Conservation (phyloP, 345 rosid species). For the Euphorbia pulcherrima region DNA sequence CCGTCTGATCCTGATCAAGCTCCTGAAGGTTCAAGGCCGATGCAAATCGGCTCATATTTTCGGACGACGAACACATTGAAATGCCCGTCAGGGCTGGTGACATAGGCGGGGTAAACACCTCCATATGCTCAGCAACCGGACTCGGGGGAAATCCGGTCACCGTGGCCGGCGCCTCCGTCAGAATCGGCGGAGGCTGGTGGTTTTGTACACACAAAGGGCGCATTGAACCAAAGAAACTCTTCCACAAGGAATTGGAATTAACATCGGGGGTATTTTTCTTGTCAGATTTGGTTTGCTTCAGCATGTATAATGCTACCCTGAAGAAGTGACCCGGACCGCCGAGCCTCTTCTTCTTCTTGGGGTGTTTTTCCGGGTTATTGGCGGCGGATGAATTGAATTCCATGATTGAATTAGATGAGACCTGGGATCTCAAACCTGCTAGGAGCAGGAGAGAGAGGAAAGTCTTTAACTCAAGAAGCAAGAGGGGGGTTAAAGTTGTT, state of each 20-base stretch:
- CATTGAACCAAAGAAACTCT: constrained; percentile 17
- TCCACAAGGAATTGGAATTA: constrained; percentile 21
- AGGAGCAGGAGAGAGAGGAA: constrained; percentile 16
- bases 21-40: constrained; percentile 24
- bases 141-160: not conserved
- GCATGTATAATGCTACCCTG: constrained; percentile 41
- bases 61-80: constrained; percentile 12
- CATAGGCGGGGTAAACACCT: constrained; percentile 22
- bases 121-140: constrained; percentile 16
- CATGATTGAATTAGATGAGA: constrained; percentile 6
- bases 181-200: not conserved
- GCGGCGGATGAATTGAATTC: constrained; percentile 14
- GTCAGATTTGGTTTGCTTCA: constrained; percentile 26
- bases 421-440: constrained; percentile 13
- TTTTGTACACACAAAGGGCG: constrained; percentile 22
- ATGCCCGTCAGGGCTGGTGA: constrained; percentile 19
- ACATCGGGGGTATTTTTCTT: constrained; percentile 30
- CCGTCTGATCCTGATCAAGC: constrained; percentile 2
- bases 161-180: not conserved
- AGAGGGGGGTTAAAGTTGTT: not conserved
- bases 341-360: constrained; percentile 36
- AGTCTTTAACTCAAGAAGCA: no score
- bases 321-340: constrained; percentile 42
- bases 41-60: constrained; percentile 16
- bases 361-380: not conserved